Evolutionary conservation across 169 alveolate genomes (phyloP).

Genomic region (Toxoplasma gondii): DNA sequence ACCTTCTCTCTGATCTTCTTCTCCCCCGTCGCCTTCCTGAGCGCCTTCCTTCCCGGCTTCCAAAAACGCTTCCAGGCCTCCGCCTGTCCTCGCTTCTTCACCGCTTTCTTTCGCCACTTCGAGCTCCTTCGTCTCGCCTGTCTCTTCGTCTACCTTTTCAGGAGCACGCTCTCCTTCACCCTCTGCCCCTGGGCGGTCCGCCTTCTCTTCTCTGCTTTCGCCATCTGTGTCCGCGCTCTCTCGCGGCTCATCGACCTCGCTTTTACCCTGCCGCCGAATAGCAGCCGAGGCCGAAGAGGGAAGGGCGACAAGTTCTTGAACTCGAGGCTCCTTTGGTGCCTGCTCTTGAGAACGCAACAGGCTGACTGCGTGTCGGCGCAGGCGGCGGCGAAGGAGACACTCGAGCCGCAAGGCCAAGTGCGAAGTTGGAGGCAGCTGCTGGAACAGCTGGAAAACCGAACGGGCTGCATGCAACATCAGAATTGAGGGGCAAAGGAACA

Average conservation of each 20-base stretch:
- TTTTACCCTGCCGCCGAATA: background rate
- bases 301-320: too few species aligned
- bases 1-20: background rate
- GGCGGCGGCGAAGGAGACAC: background rate
- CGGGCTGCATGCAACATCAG: background rate
- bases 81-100: background rate
- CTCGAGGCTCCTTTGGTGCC: background rate
- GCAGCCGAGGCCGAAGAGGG: background rate
- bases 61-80: background rate
- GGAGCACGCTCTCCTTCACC: background rate
- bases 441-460: background rate
- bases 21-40: background rate
- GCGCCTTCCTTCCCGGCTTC: background rate
- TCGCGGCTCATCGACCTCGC: background rate
- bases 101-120: background rate
- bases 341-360: background rate
- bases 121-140: background rate
- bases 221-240: background rate
- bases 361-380: background rate
- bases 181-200: background rate
- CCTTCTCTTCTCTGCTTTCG: background rate
- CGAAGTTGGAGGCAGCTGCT: constrained; percentile 10
- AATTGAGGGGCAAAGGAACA: background rate
- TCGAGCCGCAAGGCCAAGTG: background rate
- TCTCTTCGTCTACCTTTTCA: background rate